Evolutionary conservation across 768 basidiomycete species (phyloP).

Genomic region (Gelatoporia subvermispora): DNA sequence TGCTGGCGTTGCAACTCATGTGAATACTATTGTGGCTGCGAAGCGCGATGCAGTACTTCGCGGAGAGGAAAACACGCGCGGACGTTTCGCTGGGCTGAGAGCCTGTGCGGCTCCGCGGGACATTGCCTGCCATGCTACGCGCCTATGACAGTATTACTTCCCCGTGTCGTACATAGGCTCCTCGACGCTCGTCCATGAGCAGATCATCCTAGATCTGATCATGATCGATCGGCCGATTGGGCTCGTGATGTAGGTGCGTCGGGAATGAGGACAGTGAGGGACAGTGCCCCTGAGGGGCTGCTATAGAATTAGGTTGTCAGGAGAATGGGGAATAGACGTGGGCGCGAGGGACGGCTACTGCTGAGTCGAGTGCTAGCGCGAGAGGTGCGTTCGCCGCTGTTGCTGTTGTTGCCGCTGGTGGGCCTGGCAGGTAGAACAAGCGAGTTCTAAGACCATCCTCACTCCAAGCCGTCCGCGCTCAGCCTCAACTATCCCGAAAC

Average conservation of each 20-base stretch:
- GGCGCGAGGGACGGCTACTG: constrained; percentile 19
- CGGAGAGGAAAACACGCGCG: constrained; percentile 6
- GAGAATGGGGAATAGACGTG: constrained; percentile 19
- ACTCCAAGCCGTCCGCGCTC: not conserved
- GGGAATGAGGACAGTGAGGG: constrained; percentile 6
- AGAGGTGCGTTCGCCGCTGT: constrained; percentile 22
- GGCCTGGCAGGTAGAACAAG: constrained; percentile 24
- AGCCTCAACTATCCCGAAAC: too few relatives aligned
- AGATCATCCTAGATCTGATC: constrained; percentile 33
- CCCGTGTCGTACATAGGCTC: constrained; percentile 99
- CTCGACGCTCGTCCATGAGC: constrained; percentile 78
- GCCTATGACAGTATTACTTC: constrained; percentile 98
- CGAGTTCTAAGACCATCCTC: not conserved
- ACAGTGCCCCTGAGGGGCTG: too few relatives aligned
- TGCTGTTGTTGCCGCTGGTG: constrained; percentile 18
- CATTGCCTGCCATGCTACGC: constrained; percentile 87
- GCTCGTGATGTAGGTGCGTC: constrained; percentile 12
- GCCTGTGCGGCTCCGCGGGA: constrained; percentile 88
- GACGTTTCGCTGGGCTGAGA: constrained; percentile 92
- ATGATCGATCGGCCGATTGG: constrained; percentile 25
- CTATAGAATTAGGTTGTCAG: constrained; percentile 27
- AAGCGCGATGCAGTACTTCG: constrained; percentile 4
- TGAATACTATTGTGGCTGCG: constrained; percentile 78
- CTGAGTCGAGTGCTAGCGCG: constrained; percentile 28
- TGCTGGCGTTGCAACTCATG: constrained; percentile 98